Conservation (phyloP, 257 asterid species). For the Voacanga thouarsii region DNA sequence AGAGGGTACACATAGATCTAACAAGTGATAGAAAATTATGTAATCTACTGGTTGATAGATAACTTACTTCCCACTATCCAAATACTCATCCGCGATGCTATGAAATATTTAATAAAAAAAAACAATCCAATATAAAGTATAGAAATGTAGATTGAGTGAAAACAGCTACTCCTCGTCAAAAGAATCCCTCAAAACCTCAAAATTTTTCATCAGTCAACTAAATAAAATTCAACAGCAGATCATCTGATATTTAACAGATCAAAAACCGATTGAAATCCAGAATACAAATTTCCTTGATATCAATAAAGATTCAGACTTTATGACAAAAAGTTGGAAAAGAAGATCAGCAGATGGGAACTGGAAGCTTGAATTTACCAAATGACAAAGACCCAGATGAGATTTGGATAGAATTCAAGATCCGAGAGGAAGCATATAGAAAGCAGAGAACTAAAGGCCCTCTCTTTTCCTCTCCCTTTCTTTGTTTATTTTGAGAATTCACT, state of each 20-base stretch:
- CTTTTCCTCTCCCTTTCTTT: constrained; percentile 43
- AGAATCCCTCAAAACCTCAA: constrained; percentile 37
- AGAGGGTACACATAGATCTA: constrained; percentile 39
- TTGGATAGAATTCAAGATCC: constrained; percentile 64
- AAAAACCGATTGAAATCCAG: constrained; percentile 45
- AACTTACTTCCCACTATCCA: constrained; percentile 13
- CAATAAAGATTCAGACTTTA: constrained; percentile 39
- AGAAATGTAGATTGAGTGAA: constrained; percentile 50
- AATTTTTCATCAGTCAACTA: constrained; percentile 28
- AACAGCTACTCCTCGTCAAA: constrained; percentile 28
- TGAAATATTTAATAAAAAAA: constrained; percentile 28
- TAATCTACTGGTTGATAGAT: constrained; percentile 10
- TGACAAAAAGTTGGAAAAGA: constrained; percentile 20
- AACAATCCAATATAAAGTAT: constrained; percentile 28
- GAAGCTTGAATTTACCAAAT: constrained; percentile 34
- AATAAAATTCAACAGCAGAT: constrained; percentile 38
- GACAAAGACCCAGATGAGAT: constrained; percentile 44
- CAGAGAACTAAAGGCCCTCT: constrained; percentile 70
- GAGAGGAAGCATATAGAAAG: constrained; percentile 66
- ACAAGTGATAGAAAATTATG: constrained; percentile 8
- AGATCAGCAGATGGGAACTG: constrained; percentile 28
- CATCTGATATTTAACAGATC: constrained; percentile 66
- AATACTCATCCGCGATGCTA: constrained; percentile 3
- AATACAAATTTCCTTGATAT: constrained; percentile 40
- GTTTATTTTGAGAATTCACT: constrained; percentile 50